Evolutionary conservation across 345 rosid species (phyloP).

Genomic region (Arabis hirsuta): DNA sequence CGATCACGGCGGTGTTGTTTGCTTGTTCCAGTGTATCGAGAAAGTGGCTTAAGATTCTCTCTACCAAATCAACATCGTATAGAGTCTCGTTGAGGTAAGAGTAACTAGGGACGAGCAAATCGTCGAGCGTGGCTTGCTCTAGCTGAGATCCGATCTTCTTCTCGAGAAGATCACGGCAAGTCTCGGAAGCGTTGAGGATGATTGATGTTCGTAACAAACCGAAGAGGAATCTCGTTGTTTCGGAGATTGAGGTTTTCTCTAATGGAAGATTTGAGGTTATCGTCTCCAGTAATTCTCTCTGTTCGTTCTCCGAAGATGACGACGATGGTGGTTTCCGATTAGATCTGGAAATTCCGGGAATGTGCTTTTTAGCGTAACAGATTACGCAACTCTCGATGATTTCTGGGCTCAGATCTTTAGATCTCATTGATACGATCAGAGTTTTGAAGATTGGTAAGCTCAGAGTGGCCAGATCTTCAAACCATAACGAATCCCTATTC

Average conservation of each 20-base stretch:
- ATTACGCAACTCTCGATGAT: slow-evolving; percentile 81
- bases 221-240: slow-evolving; percentile 67
- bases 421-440: slow-evolving; percentile 66
- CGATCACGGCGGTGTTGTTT: slow-evolving; percentile 35
- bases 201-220: slow-evolving; percentile 78
- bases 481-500: slow-evolving; percentile 57
- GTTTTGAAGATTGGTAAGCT: slow-evolving; percentile 59
- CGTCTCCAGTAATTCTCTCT: slow-evolving; percentile 77
- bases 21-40: slow-evolving; percentile 58
- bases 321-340: slow-evolving; percentile 68
- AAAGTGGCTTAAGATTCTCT: slow-evolving; percentile 75
- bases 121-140: slow-evolving; percentile 85
- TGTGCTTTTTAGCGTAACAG: slow-evolving; percentile 72
- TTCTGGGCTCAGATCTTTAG: slow-evolving; percentile 59
- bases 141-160: slow-evolving; percentile 84
- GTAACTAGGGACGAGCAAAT: slow-evolving; percentile 90
- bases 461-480: slow-evolving; percentile 69
- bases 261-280: slow-evolving; percentile 67
- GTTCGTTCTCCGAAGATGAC: slow-evolving; percentile 67
- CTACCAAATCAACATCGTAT: slow-evolving; percentile 93
- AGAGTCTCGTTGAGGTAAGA: slow-evolving; percentile 91
- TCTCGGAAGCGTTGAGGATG: slow-evolving; percentile 77
- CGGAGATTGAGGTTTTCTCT: slow-evolving; percentile 60
- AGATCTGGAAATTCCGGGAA: slow-evolving; percentile 76
- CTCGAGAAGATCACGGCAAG: slow-evolving; percentile 66